These are phyloP conservation scores for Beverwykella pulmonaria DNA, from an alignment of 495 filamentous ascomycete species.

Conservation along the genomic window DNA sequence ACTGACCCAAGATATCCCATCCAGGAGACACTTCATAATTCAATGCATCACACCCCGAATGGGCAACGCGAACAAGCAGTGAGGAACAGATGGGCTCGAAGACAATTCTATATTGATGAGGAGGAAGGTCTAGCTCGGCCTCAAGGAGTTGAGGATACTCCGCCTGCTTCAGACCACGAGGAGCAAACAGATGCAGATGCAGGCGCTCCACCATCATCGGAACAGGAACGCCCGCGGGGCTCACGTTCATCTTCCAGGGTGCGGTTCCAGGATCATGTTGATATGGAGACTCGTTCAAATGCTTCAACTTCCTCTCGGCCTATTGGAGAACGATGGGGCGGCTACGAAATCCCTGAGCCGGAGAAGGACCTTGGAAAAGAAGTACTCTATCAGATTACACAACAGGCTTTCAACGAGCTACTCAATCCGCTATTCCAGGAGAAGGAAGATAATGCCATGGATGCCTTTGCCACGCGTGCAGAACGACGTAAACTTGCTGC, in stretches of 20 bases:
- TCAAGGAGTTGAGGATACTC: conserved; percentile 61
- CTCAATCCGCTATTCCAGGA: conserved; percentile 81
- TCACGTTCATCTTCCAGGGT: conserved; percentile 85
- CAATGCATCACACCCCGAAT: background rate
- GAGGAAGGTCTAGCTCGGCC: conserved; percentile 71
- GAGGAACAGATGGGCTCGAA: conserved; percentile 70
- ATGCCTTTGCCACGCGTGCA: conserved; percentile 63
- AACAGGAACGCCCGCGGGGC: conserved; percentile 38
- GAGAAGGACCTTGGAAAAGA: conserved; percentile 85
- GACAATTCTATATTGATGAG: conserved; percentile 79
- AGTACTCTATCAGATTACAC: conserved; percentile 84
- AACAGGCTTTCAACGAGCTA: conserved; percentile 89
- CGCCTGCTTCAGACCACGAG: conserved; percentile 53
- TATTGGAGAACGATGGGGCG: conserved; percentile 74
- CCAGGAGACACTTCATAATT: conserved; percentile 37
- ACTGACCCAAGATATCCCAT: conserved; percentile 13
- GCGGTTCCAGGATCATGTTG: conserved; percentile 75
- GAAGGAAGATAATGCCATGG: conserved; percentile 76
- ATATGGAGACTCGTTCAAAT: conserved; percentile 75
- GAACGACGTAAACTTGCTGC: conserved; percentile 61
- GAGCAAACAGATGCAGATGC: conserved; percentile 36
- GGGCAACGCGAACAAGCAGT: conserved; percentile 39
- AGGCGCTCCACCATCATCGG: conserved; percentile 7
- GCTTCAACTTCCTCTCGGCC: conserved; percentile 78
- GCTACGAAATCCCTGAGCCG: conserved; percentile 76